These are phyloP conservation scores for Aureobasidium sp. DNA, from an alignment of 2,329 filamentous ascomycete species.

Conservation along the genomic window DNA sequence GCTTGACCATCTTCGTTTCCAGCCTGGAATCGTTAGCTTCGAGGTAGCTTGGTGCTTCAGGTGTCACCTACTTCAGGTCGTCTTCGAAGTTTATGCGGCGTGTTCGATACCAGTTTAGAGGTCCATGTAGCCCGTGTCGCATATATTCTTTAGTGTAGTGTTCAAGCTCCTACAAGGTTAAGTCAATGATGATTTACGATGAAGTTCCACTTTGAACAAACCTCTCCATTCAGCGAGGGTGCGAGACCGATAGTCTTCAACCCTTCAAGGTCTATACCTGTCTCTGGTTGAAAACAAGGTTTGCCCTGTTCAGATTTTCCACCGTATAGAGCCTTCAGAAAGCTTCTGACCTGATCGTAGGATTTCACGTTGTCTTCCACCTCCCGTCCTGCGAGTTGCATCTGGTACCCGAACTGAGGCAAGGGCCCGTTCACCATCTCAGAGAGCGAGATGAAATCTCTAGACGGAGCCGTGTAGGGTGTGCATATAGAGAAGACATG, in stretches of 20 bases:
- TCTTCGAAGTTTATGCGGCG: conserved; percentile 66
- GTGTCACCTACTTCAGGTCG: conserved; percentile 43
- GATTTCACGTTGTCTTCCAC: conserved; percentile 29
- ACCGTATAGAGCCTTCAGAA: conserved; percentile 65
- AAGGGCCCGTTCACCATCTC: conserved; percentile 48
- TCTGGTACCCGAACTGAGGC: conserved; percentile 73
- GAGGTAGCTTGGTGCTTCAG: too few species aligned
- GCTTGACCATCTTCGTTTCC: conserved; percentile 36
- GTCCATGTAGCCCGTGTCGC: conserved; percentile 66
- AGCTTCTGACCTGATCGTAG: conserved; percentile 52
- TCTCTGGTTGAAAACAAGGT: conserved; percentile 47
- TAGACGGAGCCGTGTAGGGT: conserved; percentile 44
- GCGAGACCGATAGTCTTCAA: conserved; percentile 49
- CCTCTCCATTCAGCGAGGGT: conserved; percentile 53
- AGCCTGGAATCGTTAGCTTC: conserved; percentile 3
- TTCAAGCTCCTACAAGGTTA: conserved; percentile 49
- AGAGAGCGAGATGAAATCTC: conserved; percentile 43
- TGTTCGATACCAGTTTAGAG: conserved; percentile 82
- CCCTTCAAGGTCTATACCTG: conserved; percentile 57
- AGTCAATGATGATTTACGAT: neutral
- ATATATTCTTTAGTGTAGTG: conserved; percentile 66
- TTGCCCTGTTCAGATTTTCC: conserved; percentile 50
- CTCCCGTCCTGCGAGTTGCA: conserved; percentile 64
- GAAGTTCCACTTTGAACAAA: conserved; percentile 22
- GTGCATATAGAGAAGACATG: conserved; percentile 76